A percentile compares a stretch with the other conserved stretches of the same genome.
These are phyloP conservation scores for Mycosphaerella arachidis DNA, from an alignment of 2,329 filamentous ascomycete species.

Conservation along the genomic window DNA sequence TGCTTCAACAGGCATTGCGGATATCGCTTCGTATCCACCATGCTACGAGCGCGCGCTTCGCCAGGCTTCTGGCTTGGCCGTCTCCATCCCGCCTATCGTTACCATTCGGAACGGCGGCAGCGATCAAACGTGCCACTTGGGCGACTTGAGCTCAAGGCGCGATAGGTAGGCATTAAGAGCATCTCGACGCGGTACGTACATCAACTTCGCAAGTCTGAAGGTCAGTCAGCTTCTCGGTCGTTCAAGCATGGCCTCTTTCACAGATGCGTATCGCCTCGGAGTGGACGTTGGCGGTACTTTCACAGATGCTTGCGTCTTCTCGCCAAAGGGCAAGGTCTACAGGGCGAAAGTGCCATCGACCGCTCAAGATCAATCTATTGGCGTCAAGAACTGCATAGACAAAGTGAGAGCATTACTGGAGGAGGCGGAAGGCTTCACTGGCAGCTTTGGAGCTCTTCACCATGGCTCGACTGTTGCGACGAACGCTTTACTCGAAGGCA, in stretches of 20 bases:
- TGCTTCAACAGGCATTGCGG: not conserved
- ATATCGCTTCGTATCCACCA: not conserved
- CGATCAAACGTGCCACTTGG: not conserved
- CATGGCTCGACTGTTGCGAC: constrained; percentile 27
- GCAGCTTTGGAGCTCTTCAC: constrained; percentile 25
- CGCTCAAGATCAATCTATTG: constrained; percentile 26
- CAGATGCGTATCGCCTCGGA: constrained; percentile 22
- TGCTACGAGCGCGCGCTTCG: not conserved
- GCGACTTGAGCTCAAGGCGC: not conserved
- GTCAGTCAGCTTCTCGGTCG: not conserved
- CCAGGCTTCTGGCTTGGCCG: not conserved
- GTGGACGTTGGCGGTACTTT: constrained; percentile 27
- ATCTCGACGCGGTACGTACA: constrained; percentile 11
- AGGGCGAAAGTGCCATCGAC: constrained; percentile 26
- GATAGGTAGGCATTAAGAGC: not conserved
- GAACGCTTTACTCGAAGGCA: constrained; percentile 26
- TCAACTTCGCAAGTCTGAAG: not conserved
- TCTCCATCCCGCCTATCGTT: constrained; percentile 3
- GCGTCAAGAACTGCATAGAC: constrained; percentile 27
- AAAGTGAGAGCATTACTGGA: constrained; percentile 24
- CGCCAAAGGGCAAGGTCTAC: constrained; percentile 24
- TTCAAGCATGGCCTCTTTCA: not conserved
- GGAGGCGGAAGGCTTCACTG: constrained; percentile 23
- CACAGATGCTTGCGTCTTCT: constrained; percentile 26
- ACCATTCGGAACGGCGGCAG: not conserved